Base-by-base conservation (phyloP, 805 yeast genomes). In the Jamesozyma gamospora region DNA sequence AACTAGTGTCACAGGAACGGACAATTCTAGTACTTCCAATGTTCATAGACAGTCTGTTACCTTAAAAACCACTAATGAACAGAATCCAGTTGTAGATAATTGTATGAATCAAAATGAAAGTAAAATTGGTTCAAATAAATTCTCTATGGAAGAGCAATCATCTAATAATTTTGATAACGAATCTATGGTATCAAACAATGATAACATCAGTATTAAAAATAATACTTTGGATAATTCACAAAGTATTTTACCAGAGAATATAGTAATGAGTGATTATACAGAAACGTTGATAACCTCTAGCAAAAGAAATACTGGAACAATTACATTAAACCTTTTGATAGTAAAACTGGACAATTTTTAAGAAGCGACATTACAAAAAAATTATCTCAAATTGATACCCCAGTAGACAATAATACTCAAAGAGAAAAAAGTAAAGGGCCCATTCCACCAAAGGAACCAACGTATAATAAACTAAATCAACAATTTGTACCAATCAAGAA, bases 271-370 rank as follows among this genome's bases (percentile, higher is more conserved):
- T 27, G 46, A 43, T 19, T 44, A 44, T 18, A 44, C 47, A 3
- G 47, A 44, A n/a, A 11, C 37, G 5, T 18, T 35, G 19, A 12
- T 30, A 9, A 31, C 32, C 8, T 21, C 35, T 1, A 26, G 31
- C 10, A 16, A 36, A 16, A 29, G 39, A 30, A 38, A 32, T 29
- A 17, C 24, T 4, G 46, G 46, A 8, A 19, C 32, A 9, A 36
- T 44, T 8, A 44, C 47, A 12, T 58, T 41, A 58, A 58, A 42
- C 59, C 53, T 28, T 58, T 58, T 32, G 60, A 58, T 40, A 42
- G 52, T 3, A 51, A 49, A 38, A 57, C 62, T 3, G 62, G 62
- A 6, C 58, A 53, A 28, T 58, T 58, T 42, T 31, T 56, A 35
- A 41, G 50, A 28, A 36, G 17, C n/a, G 15, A 25, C 5, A 32